Percentiles rank a stretch among this genome's conserved stretches.
Evolutionary conservation across 2,329 filamentous ascomycete genomes (phyloP).

Genomic region (Aspergillus texensis): DNA sequence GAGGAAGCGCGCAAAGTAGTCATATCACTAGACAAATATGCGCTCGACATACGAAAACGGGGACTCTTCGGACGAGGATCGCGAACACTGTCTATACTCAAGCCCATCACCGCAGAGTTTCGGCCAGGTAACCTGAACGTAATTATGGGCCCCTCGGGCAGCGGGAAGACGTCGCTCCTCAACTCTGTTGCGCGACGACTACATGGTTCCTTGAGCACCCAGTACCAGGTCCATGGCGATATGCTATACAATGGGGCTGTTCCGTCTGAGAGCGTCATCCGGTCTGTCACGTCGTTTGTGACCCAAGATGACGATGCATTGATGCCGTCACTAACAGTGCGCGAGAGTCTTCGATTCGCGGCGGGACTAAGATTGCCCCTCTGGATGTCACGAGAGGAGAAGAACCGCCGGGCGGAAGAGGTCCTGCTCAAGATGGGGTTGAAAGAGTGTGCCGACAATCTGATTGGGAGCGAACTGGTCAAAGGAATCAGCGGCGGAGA

Average conservation of each 20-base stretch:
- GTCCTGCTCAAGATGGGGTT: slow-evolving; percentile 74
- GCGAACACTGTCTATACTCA: slow-evolving; percentile 57
- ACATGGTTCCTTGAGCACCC: slow-evolving; percentile 62
- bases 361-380: slow-evolving; percentile 71
- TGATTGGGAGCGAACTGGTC: slow-evolving; percentile 71
- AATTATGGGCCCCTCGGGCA: slow-evolving; percentile 79
- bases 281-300: slow-evolving; percentile 74
- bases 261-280: slow-evolving; percentile 69
- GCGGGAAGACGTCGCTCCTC: slow-evolving; percentile 74
- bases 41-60: slow-evolving; percentile 66
- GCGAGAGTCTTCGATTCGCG: slow-evolving; percentile 72
- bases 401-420: slow-evolving; percentile 68
- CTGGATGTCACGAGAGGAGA: slow-evolving; percentile 70
- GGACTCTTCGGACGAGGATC: slow-evolving; percentile 51
- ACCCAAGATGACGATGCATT: slow-evolving; percentile 78
- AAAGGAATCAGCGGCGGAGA: slow-evolving; percentile 82
- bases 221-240: slow-evolving; percentile 63
- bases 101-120: slow-evolving; percentile 68
- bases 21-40: slow-evolving; percentile 66
- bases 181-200: slow-evolving; percentile 73
- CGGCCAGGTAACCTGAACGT: slow-evolving; percentile 70
- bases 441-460: slow-evolving; percentile 75
- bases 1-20: slow-evolving; percentile 63
- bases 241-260: slow-evolving; percentile 71
- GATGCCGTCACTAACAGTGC: slow-evolving; percentile 72